A percentile compares a stretch with the other conserved stretches of the same genome.
phyloP scores from a whole-genome alignment of 352 stramenopile genomes.

The Phytophthora sp. region DNA sequence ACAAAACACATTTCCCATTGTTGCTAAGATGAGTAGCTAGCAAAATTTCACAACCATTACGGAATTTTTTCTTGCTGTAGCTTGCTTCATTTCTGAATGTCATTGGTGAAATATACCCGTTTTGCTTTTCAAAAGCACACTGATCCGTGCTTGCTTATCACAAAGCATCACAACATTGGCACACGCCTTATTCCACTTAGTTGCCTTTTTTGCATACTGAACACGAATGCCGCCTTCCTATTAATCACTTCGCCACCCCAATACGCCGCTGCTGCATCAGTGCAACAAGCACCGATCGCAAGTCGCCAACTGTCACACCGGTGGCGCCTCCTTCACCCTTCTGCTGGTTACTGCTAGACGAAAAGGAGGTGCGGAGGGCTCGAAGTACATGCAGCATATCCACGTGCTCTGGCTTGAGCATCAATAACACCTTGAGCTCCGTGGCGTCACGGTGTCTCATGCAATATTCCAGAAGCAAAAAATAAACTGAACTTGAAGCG shows the following conservation, averaged over 20 bases:
- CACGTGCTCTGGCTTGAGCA: conserved; percentile 61
- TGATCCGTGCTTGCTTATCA: no score
- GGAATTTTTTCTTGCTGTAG: no score
- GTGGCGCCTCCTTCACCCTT: conserved; percentile 10
- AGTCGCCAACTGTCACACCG: conserved; percentile 52
- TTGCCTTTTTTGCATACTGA: background rate
- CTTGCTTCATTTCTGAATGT: background rate
- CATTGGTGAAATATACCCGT: background rate
- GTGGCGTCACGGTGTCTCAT: conserved; percentile 48
- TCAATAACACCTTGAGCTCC: conserved; percentile 57
- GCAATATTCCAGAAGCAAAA: conserved; percentile 71
- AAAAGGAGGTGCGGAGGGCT: conserved; percentile 45
- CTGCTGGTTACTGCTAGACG: conserved; percentile 8
- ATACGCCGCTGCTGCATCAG: conserved; percentile 48
- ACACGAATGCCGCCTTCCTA: background rate
- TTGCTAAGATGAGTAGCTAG: conserved; percentile 4
- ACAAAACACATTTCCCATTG: no score
- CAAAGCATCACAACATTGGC: no score
- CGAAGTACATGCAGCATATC: conserved; percentile 63
- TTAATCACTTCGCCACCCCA: conserved; percentile 25
- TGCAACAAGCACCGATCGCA: conserved; percentile 49
- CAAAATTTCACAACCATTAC: conserved; percentile 2
- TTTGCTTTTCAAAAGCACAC: background rate
- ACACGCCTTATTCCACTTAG: background rate
- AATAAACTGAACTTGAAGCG: conserved; percentile 57